Base-by-base conservation (phyloP, 2,329 filamentous ascomycete genomes). In the Xylariaceae sp. region DNA sequence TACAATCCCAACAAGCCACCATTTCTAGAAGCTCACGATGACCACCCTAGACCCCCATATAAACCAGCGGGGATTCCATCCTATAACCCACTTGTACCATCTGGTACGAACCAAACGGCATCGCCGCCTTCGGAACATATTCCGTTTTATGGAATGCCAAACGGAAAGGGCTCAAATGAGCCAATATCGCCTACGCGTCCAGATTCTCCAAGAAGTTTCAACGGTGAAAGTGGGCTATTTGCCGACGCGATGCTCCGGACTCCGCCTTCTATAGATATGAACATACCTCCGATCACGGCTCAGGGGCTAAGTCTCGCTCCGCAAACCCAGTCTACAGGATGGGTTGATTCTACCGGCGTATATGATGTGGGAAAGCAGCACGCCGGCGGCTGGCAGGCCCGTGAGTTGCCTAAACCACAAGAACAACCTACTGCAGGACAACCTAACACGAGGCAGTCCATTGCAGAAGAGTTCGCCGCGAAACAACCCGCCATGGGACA, bases 221-320 rank as follows among this genome's bases (percentile, higher is more conserved):
- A 55, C 8, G 64, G 68, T 8, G 73, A 75, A 51, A 71, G 67
- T 47, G 56, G 55, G 19, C 45, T 76, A 4, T 76, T 68, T 57
- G 50, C 59, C 1, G 56, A 67, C 34, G 70, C 72, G 31, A 60
- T 59, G n/a, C 53, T 76, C 51, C 57, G 39, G 40, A 51, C 42
- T 5, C 58, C 60, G 9, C 47, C 35, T 41, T 2, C 37, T 9
- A 6, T 7, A 44, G 9, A 30, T 19, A 27, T 11, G 6, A 35
- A 45, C 26, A 11, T 3, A 31, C 4, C 44, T 41, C 39, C 5
- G 3, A 3, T n/a, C 12, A 44, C 26, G 6, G 2, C 29, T 39
- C 53, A 32, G 27, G 27, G 32, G 35, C 6, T 31, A 26, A 29
- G 9, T 31, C 19, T 42, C 3, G 3, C 44, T 27, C 3, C 26